Conservation (phyloP, 2,329 filamentous ascomycete species). For the Aspergillus carbonarius region DNA sequence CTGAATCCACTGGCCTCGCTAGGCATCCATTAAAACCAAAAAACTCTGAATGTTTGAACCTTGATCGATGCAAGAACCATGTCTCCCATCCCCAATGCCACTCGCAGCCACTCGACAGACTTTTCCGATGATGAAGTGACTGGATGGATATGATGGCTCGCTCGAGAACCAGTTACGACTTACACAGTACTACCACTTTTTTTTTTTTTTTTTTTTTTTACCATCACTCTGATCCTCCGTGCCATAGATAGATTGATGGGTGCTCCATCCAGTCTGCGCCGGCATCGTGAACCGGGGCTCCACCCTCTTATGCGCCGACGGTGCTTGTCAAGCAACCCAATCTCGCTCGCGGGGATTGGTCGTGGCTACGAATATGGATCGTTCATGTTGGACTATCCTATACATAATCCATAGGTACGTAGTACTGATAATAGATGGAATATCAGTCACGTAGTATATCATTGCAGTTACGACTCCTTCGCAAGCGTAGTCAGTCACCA, state of each 20-base stretch:
- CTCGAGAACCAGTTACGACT: neutral
- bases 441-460: too few species aligned
- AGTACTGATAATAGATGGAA: neutral
- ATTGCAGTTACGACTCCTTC: too few species aligned
- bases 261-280: neutral
- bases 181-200: too few species aligned
- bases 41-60: conserved; percentile 1
- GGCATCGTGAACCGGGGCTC: neutral
- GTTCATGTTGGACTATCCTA: neutral
- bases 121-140: neutral
- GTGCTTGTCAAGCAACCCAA: neutral
- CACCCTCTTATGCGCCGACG: neutral
- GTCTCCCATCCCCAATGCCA: neutral
- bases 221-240: neutral
- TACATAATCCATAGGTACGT: too few species aligned
- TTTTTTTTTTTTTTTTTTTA: too few species aligned
- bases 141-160: too few species aligned
- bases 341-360: neutral
- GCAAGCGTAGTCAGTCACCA: too few species aligned
- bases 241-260: neutral
- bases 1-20: conserved; percentile 11
- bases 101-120: neutral
- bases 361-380: neutral
- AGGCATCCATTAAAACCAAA: conserved; percentile 20
- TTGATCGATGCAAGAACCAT: conserved; percentile 2